Conservation (phyloP, 768 basidiomycete genomes). For the Leccinum truebloodii region DNA sequence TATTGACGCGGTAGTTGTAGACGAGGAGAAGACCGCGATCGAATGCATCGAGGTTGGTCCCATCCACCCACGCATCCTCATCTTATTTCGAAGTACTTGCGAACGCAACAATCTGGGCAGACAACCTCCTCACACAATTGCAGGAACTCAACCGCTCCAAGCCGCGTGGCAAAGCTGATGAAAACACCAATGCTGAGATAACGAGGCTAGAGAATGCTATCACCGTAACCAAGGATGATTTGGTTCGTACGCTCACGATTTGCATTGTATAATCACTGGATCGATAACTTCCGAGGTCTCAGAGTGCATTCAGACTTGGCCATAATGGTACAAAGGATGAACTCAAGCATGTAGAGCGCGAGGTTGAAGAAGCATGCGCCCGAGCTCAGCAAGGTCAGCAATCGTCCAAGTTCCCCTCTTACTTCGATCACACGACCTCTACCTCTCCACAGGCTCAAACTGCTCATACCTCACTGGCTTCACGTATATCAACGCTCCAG, state of each 20-base stretch:
- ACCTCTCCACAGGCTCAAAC: slow-evolving; percentile 47
- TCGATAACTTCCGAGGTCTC: slow-evolving; percentile 6
- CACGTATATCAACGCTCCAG: slow-evolving; percentile 55
- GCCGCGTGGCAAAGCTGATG: slow-evolving; percentile 82
- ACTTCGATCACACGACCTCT: not conserved
- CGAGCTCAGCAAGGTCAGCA: slow-evolving; percentile 68
- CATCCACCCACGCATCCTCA: not conserved
- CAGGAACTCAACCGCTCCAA: slow-evolving; percentile 83
- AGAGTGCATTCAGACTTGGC: slow-evolving; percentile 78
- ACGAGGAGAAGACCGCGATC: slow-evolving; percentile 95
- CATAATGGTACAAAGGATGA: slow-evolving; percentile 82
- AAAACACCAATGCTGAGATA: slow-evolving; percentile 74
- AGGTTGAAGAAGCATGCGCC: slow-evolving; percentile 64
- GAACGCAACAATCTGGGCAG: slow-evolving; percentile 93
- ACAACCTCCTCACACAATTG: slow-evolving; percentile 70
- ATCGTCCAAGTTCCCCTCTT: not conserved
- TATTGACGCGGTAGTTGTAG: slow-evolving; percentile 94
- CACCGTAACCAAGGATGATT: slow-evolving; percentile 76
- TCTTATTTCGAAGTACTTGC: slow-evolving; percentile 70
- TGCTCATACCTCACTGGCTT: slow-evolving; percentile 52
- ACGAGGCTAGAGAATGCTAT: slow-evolving; percentile 77
- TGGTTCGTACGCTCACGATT: slow-evolving; percentile 48
- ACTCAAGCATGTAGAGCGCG: slow-evolving; percentile 74
- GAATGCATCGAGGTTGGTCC: slow-evolving; percentile 87
- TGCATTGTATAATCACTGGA: too few species aligned